A percentile compares a stretch with the other conserved stretches of the same genome.
Conservation (phyloP, 371 early-diverging fungal species). For the Coemansia sp. region DNA sequence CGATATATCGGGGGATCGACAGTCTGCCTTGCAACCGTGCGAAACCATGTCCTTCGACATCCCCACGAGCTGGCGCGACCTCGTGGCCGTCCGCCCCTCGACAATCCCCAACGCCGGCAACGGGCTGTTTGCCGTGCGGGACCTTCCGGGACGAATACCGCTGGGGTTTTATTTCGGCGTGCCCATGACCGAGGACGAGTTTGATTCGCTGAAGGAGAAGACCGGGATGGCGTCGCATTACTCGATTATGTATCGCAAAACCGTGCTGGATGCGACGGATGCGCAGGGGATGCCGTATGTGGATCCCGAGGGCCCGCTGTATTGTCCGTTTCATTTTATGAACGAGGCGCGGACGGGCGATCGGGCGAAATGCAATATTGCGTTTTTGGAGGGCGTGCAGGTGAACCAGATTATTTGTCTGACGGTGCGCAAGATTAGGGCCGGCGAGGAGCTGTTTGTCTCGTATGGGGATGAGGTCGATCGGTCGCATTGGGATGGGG, state of each 20-base stretch:
- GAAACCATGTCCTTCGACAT: conserved; percentile 26
- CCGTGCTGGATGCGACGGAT: conserved; percentile 84
- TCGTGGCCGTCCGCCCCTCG: conserved; percentile 62
- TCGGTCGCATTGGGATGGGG: conserved; percentile 48
- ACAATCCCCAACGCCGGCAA: conserved; percentile 69
- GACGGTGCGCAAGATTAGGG: conserved; percentile 63
- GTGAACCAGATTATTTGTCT: conserved; percentile 80
- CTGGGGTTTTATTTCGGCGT: conserved; percentile 92
- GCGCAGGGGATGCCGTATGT: conserved; percentile 69
- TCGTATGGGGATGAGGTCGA: conserved; percentile 71
- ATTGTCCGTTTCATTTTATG: conserved; percentile 87
- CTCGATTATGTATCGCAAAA: conserved; percentile 79
- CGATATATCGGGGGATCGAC: too few species aligned
- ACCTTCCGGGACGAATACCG: conserved; percentile 67
- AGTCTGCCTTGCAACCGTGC: too few species aligned
- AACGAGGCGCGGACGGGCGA: conserved; percentile 60
- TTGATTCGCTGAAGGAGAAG: conserved; percentile 79
- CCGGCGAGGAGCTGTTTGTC: conserved; percentile 79
- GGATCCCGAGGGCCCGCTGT: conserved; percentile 61
- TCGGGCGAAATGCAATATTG: conserved; percentile 59
- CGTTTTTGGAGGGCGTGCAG: conserved; percentile 68
- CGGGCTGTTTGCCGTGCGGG: conserved; percentile 75
- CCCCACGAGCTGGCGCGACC: conserved; percentile 59
- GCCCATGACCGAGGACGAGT: conserved; percentile 88
- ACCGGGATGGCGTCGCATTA: conserved; percentile 74